Evolutionary conservation across 331 rosid genomes (phyloP).

Genomic region (Quercus lobata): DNA sequence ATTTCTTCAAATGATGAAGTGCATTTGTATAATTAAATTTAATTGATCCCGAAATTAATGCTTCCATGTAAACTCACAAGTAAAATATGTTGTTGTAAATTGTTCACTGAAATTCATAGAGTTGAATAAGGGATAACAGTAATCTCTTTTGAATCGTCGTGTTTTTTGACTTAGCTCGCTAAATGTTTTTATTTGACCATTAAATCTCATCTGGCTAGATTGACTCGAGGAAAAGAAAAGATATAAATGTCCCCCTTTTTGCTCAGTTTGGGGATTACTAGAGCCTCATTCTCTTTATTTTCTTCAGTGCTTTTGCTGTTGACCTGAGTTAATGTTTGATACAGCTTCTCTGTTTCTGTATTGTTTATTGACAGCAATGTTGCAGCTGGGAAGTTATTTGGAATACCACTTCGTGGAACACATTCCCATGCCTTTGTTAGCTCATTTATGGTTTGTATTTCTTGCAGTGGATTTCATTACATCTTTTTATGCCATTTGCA

Average conservation of each 20-base stretch:
- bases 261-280: background rate
- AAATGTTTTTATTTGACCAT: background rate
- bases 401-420: constrained; percentile 93
- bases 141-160: background rate
- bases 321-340: constrained; percentile 7
- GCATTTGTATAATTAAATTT: too few species aligned
- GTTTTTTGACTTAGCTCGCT: background rate
- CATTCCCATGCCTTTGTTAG: constrained; percentile 99
- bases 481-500: constrained; percentile 4
- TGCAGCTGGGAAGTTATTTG: constrained; percentile 85
- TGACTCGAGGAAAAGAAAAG: background rate
- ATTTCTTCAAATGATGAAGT: background rate
- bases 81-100: background rate
- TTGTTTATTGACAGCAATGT: constrained; percentile 56
- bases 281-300: constrained; percentile 1
- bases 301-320: constrained; percentile 2
- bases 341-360: constrained; percentile 19
- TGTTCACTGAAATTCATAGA: too few species aligned
- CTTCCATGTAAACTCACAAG: too few species aligned
- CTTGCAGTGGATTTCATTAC: constrained; percentile 13
- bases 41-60: too few species aligned
- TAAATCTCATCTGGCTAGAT: background rate
- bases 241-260: background rate
- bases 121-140: too few species aligned
- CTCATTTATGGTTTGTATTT: constrained; percentile 68